phyloP scores from a whole-genome alignment of 176 grass and related monocot species.

The Oryza nivara region DNA sequence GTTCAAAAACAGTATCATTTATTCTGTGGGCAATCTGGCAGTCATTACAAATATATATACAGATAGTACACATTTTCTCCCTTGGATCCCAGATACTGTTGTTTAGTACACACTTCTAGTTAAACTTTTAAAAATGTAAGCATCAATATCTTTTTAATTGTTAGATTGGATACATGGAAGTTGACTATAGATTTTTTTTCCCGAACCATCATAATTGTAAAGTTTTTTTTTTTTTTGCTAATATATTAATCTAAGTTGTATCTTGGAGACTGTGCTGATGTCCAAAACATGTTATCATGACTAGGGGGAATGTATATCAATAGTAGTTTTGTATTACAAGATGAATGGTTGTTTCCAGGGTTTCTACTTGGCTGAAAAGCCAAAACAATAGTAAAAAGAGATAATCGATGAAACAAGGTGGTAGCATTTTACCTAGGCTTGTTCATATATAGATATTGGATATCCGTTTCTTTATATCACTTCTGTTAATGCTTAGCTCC shows the following conservation, averaged over 20 bases:
- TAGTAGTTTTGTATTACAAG: neutral
- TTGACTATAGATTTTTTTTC: neutral
- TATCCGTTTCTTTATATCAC: neutral
- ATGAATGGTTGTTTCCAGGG: slow-evolving; percentile 13
- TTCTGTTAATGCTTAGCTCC: slow-evolving; percentile 23
- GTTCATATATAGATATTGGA: neutral
- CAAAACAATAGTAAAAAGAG: neutral
- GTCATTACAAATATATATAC: neutral
- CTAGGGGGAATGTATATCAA: neutral
- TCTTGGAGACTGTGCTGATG: neutral
- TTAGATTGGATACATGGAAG: neutral
- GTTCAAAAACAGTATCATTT: neutral
- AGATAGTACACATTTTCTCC: neutral
- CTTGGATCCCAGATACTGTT: neutral
- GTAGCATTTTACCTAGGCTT: neutral
- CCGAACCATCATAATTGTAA: neutral
- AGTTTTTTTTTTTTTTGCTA: neutral
- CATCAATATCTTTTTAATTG: neutral
- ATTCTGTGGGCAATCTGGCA: neutral
- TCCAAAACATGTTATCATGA: neutral
- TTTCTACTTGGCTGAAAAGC: neutral
- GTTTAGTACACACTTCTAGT: neutral
- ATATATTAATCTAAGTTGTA: slow-evolving; percentile 6
- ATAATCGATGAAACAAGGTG: neutral
- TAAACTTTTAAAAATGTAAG: neutral